Evolutionary conservation across 305 asterid genomes (phyloP).

Genomic region (Fraxinus dipetala): DNA sequence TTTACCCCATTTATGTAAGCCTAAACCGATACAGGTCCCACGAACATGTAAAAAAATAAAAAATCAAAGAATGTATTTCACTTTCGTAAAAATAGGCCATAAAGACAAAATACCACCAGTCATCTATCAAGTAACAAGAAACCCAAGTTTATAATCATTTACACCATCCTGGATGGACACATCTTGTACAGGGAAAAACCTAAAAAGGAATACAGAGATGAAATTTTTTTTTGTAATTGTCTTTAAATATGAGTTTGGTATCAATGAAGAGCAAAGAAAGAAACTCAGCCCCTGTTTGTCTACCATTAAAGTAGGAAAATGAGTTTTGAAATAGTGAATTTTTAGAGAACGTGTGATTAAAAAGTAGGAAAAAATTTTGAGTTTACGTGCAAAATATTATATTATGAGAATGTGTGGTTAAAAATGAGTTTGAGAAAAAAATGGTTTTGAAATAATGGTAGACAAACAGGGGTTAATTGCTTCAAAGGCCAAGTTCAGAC

Average conservation of each 20-base stretch:
- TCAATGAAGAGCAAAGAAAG: background rate
- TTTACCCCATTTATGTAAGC: background rate
- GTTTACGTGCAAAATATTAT: too few species aligned
- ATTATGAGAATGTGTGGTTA: background rate
- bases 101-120: background rate
- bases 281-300: background rate
- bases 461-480: background rate
- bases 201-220: background rate
- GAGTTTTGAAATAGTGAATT: background rate
- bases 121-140: background rate
- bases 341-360: background rate
- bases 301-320: background rate
- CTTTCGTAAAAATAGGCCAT: background rate
- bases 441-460: background rate
- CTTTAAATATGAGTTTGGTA: background rate
- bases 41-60: background rate
- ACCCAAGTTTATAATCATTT: background rate
- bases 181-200: background rate
- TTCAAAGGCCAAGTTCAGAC: background rate
- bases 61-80: background rate
- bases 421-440: too few species aligned
- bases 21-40: background rate
- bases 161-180: background rate
- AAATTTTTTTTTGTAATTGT: background rate
- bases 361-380: background rate